Evolutionary conservation across 441 rosid species (phyloP).

Genomic region (Geranium incanum): DNA sequence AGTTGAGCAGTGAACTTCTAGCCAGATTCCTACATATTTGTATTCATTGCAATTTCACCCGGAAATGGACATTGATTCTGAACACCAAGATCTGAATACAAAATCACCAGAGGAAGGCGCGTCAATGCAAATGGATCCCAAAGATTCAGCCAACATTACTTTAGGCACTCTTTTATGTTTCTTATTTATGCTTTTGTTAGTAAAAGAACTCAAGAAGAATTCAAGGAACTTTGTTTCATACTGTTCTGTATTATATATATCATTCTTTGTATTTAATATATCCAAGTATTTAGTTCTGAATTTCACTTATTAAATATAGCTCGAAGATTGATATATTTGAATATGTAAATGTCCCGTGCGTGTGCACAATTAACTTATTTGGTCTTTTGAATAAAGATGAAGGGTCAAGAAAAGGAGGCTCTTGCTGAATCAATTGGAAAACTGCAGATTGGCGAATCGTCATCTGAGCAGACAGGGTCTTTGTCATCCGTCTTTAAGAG

Average conservation of each 20-base stretch:
- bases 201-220: background rate
- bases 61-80: conserved; percentile 48
- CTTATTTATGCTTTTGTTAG: background rate
- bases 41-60: background rate
- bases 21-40: background rate
- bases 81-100: conserved; percentile 20
- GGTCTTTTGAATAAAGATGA: background rate
- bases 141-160: background rate
- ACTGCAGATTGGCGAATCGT: conserved; percentile 36
- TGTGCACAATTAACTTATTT: background rate
- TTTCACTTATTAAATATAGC: background rate
- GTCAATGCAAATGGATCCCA: background rate
- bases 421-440: conserved; percentile 58
- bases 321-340: background rate
- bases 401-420: conserved; percentile 40
- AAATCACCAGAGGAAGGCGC: conserved; percentile 30
- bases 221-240: background rate
- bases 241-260: background rate
- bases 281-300: background rate
- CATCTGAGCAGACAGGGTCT: conserved; percentile 30
- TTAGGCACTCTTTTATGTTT: background rate
- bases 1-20: background rate
- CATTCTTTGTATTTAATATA: background rate
- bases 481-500: conserved; percentile 53
- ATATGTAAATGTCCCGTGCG: background rate